These are phyloP conservation scores for Luvunga scandens DNA, from an alignment of 345 rosid species.

Conservation along the genomic window DNA sequence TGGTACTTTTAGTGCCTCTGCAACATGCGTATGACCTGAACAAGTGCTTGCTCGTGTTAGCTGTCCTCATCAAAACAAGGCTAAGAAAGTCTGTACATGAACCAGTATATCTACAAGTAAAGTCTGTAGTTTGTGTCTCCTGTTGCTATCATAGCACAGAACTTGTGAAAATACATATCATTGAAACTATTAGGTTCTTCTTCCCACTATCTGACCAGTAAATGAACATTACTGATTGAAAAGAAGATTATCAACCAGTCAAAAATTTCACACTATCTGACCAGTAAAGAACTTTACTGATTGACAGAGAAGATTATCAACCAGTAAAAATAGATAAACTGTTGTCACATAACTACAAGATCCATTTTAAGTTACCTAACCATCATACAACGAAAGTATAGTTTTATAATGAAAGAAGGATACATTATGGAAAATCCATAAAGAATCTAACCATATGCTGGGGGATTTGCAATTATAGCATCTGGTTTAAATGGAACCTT, in stretches of 20 bases:
- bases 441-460: conserved; percentile 45
- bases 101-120: background rate
- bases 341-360: background rate
- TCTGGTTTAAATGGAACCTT: conserved; percentile 31
- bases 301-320: background rate
- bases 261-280: background rate
- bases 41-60: background rate
- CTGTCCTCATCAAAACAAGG: background rate
- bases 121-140: background rate
- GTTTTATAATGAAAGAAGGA: background rate
- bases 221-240: background rate
- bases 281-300: background rate
- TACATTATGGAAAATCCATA: background rate
- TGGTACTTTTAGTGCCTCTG: conserved; percentile 44
- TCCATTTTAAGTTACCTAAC: background rate
- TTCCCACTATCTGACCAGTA: background rate
- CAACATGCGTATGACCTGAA: conserved; percentile 59
- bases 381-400: background rate
- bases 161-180: background rate
- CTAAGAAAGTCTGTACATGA: background rate
- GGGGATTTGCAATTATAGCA: conserved; percentile 64
- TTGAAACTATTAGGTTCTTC: background rate
- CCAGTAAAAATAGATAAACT: background rate
- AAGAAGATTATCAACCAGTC: background rate
- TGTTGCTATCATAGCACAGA: background rate